These are phyloP conservation scores for Ceratobasidium sp. DNA, from an alignment of 1,284 basidiomycete species.

Conservation along the genomic window DNA sequence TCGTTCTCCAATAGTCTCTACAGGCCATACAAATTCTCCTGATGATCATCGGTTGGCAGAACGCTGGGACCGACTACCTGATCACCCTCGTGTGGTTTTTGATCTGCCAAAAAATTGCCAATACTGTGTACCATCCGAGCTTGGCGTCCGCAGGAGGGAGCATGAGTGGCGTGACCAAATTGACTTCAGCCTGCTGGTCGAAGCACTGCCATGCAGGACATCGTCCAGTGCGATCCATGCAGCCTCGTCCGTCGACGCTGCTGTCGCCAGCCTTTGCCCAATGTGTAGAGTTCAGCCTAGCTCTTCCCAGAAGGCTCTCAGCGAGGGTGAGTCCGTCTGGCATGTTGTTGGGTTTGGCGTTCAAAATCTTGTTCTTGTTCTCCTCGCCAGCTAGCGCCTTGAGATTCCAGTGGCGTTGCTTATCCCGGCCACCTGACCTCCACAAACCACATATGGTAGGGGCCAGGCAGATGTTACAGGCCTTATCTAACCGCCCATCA, in stretches of 20 bases:
- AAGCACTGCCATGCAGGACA: background rate
- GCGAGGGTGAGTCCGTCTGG: background rate
- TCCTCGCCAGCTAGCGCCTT: background rate
- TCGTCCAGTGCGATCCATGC: background rate
- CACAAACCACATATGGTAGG: no score
- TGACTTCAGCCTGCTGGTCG: background rate
- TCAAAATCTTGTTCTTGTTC: background rate
- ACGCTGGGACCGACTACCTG: no score
- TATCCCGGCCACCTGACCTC: no score
- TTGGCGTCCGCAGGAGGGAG: background rate
- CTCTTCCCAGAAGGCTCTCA: background rate
- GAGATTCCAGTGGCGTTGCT: background rate
- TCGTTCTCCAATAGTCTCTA: no score
- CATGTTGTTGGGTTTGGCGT: background rate
- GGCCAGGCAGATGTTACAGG: no score
- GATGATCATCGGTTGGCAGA: no score
- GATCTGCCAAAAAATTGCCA: background rate
- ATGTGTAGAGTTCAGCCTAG: slow-evolving; percentile 3
- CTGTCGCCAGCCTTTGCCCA: background rate
- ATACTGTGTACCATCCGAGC: background rate
- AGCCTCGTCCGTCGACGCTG: background rate
- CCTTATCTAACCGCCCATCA: no score
- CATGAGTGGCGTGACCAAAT: background rate
- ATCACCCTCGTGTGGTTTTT: no score
- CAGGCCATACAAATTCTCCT: no score